These are phyloP conservation scores for Bothriochloa decipiens DNA, from an alignment of 176 grass and related monocot genomes.

Conservation along the genomic window DNA sequence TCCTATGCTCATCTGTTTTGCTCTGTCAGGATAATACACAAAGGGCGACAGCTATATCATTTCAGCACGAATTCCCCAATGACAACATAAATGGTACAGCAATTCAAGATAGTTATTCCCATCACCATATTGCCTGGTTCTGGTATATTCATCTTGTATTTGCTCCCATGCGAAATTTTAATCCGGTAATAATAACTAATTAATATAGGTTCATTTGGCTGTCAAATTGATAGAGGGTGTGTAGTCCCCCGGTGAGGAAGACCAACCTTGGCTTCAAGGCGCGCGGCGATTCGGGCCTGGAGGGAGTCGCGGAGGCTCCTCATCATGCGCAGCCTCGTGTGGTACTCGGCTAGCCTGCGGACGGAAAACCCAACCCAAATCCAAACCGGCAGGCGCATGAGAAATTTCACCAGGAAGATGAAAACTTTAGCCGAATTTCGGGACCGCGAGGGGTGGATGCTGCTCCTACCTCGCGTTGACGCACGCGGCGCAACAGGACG, in stretches of 20 bases:
- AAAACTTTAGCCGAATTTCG: neutral
- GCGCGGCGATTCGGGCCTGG: conserved; percentile 51
- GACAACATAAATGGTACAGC: conserved; percentile 13
- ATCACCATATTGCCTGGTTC: neutral
- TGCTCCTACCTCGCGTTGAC: conserved; percentile 71
- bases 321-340: conserved; percentile 53
- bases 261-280: conserved; percentile 72
- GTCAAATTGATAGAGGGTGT: neutral
- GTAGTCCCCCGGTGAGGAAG: neutral
- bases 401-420: neutral
- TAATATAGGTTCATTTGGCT: neutral
- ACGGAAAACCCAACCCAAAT: conserved; percentile 18
- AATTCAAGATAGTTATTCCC: neutral
- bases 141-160: neutral
- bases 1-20: conserved; percentile 73
- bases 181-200: neutral
- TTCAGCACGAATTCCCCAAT: conserved; percentile 19
- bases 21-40: conserved; percentile 49
- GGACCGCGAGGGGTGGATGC: neutral
- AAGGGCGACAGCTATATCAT: neutral
- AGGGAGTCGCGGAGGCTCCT: conserved; percentile 68
- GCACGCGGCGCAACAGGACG: conserved; percentile 76
- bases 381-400: neutral
- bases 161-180: neutral
- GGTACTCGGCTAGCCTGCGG: conserved; percentile 74